phyloP scores from a whole-genome alignment of 805 yeast genomes.

The Groenewaldozyma salmanticensis region DNA sequence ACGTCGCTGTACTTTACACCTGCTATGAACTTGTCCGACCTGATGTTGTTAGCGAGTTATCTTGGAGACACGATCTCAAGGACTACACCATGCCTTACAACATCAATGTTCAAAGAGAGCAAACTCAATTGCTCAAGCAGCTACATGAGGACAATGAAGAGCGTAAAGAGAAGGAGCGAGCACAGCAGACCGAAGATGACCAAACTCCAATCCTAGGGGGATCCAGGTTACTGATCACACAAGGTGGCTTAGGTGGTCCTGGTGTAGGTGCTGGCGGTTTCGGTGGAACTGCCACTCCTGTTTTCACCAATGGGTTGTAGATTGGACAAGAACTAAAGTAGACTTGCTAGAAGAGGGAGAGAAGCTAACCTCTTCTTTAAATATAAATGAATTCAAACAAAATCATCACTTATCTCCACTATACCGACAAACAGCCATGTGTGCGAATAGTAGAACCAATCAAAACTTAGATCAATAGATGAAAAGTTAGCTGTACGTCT shows the following conservation, averaged over 20 bases:
- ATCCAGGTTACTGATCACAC: constrained; percentile 66
- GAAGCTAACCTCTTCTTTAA: too few species aligned
- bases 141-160: constrained; percentile 61
- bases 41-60: constrained; percentile 78
- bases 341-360: too few species aligned
- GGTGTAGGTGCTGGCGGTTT: too few species aligned
- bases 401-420: too few species aligned
- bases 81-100: constrained; percentile 89
- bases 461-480: too few species aligned
- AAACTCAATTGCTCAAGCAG: constrained; percentile 53
- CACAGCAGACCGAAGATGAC: constrained; percentile 36
- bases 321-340: too few species aligned
- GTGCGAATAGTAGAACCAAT: too few species aligned
- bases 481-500: too few species aligned
- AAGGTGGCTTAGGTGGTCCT: constrained; percentile 47
- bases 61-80: constrained; percentile 80
- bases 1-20: constrained; percentile 77
- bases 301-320: constrained; percentile 11
- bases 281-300: constrained; percentile 10
- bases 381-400: too few species aligned
- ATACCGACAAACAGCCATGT: too few species aligned
- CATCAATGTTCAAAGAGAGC: constrained; percentile 76
- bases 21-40: constrained; percentile 72
- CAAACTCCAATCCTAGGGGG: constrained; percentile 40
- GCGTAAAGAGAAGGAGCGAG: constrained; percentile 51